phyloP scores from a whole-genome alignment of 352 stramenopile species.

The Pythium grandisporangium region DNA sequence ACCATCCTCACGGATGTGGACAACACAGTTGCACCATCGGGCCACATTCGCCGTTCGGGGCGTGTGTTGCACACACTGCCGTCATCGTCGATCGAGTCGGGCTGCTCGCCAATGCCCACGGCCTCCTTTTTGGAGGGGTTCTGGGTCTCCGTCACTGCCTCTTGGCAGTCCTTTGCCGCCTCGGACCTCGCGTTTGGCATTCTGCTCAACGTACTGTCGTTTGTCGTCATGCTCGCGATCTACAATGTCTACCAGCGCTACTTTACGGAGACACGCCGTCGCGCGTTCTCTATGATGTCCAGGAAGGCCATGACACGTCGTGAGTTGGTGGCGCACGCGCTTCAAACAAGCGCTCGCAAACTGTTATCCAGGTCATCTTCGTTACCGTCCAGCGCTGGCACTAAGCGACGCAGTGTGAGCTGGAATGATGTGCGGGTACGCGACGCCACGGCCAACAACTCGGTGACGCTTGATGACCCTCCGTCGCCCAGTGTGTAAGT shows the following conservation, averaged over 20 bases:
- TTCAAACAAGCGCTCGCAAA: no score
- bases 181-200: slow-evolving; percentile 59
- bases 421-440: slow-evolving; percentile 17
- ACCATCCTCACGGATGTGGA: slow-evolving; percentile 59
- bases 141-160: slow-evolving; percentile 22
- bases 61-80: slow-evolving; percentile 58
- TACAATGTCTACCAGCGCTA: slow-evolving; percentile 49
- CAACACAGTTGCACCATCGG: slow-evolving; percentile 15
- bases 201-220: slow-evolving; percentile 63
- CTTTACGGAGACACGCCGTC: no score
- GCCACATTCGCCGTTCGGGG: slow-evolving; percentile 38
- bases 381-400: no score
- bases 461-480: no score
- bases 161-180: slow-evolving; percentile 40
- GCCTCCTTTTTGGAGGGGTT: slow-evolving; percentile 21
- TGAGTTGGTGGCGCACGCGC: no score
- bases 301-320: no score
- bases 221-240: slow-evolving; percentile 50
- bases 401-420: slow-evolving; percentile 17
- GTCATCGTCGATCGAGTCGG: slow-evolving; percentile 8
- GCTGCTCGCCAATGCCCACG: slow-evolving; percentile 21
- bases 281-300: no score
- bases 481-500: slow-evolving; percentile 6
- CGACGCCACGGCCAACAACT: no score
- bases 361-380: no score